Evolutionary conservation across 257 asterid genomes (phyloP).

Genomic region (Leptodermis oblonga): DNA sequence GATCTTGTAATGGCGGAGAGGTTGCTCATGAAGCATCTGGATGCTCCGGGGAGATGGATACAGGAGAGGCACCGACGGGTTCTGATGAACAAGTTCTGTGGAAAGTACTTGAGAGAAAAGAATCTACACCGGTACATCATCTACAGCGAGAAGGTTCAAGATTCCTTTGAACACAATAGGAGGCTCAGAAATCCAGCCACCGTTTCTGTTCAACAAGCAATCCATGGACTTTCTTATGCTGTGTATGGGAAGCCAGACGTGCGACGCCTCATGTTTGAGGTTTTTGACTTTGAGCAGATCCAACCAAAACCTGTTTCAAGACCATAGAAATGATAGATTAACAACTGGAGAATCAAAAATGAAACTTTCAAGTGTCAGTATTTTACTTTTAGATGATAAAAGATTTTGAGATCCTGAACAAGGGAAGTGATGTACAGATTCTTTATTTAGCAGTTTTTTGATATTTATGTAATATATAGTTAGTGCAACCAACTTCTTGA

Average conservation of each 20-base stretch:
- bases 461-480: no score
- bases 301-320: conserved; percentile 61
- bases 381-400: background rate
- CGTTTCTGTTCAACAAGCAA: conserved; percentile 90
- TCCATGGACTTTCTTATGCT: conserved; percentile 80
- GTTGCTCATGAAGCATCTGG: conserved; percentile 90
- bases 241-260: conserved; percentile 94
- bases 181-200: conserved; percentile 97
- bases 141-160: conserved; percentile 85
- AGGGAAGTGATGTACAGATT: conserved; percentile 5
- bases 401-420: background rate
- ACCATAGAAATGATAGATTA: background rate
- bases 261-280: conserved; percentile 96
- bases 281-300: conserved; percentile 87
- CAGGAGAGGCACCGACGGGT: conserved; percentile 75
- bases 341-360: no score
- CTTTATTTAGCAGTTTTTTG: no score
- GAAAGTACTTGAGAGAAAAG: conserved; percentile 80
- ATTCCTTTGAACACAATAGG: conserved; percentile 79
- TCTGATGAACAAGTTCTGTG: conserved; percentile 95
- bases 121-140: conserved; percentile 73
- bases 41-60: conserved; percentile 95
- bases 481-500: background rate
- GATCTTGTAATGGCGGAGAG: conserved; percentile 98
- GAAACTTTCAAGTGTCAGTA: background rate